phyloP scores from a whole-genome alignment of 164 flowering plant species.

The Amborella trichopoda region DNA sequence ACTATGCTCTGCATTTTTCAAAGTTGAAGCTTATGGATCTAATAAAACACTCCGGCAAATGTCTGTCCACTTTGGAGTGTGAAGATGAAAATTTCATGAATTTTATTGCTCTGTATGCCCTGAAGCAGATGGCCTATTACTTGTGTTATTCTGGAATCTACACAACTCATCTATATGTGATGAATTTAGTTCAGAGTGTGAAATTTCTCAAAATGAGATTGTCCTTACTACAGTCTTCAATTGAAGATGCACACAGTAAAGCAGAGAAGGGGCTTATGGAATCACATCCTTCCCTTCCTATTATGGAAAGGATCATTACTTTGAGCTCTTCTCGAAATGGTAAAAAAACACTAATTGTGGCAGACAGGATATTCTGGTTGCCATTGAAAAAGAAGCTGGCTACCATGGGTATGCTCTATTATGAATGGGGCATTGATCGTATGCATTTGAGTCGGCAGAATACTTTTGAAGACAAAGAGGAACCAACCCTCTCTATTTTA shows the following conservation, averaged over 20 bases:
- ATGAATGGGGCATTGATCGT: constrained; percentile 14
- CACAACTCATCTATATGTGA: constrained; percentile 21
- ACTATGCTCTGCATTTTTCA: constrained; percentile 18
- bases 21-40: constrained; percentile 28
- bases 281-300: constrained; percentile 41
- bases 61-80: constrained; percentile 3
- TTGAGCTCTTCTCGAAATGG: constrained; percentile 11
- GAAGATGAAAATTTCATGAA: constrained; percentile 18
- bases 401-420: constrained; percentile 30
- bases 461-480: constrained; percentile 2
- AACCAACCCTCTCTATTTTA: not conserved
- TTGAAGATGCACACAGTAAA: constrained; percentile 22
- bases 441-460: constrained; percentile 9
- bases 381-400: constrained; percentile 31
- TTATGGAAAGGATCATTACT: constrained; percentile 29
- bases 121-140: constrained; percentile 49
- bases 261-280: constrained; percentile 23
- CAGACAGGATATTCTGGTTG: constrained; percentile 41
- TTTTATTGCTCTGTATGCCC: constrained; percentile 26
- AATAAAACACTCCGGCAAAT: constrained; percentile 10
- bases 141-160: constrained; percentile 47
- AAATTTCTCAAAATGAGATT: constrained; percentile 23
- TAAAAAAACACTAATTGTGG: constrained; percentile 34
- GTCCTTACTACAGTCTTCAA: constrained; percentile 18
- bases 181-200: constrained; percentile 22